These are phyloP conservation scores for Lathyrus oleraceus DNA, from an alignment of 306 rosid species.

Conservation along the genomic window DNA sequence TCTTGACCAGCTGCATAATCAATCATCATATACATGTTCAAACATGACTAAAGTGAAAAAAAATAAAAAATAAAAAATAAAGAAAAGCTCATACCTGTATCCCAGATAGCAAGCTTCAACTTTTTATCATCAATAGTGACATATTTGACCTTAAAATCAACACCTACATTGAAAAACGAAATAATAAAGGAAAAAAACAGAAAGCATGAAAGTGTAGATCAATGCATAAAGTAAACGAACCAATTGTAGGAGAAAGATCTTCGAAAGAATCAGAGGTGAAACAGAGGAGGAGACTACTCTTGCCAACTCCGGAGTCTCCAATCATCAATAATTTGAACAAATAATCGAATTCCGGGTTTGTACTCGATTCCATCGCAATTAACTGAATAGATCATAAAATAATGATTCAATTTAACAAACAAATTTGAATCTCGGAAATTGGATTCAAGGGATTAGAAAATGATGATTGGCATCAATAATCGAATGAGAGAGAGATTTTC, in stretches of 20 bases:
- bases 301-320: constrained; percentile 95
- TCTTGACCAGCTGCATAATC: constrained; percentile 89
- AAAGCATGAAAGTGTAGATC: not conserved
- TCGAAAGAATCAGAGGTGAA: constrained; percentile 78
- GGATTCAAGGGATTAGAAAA: constrained; percentile 6
- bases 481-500: not conserved
- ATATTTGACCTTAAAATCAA: constrained; percentile 82
- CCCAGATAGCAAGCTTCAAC: constrained; percentile 90
- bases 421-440: not conserved
- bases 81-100: constrained; percentile 56
- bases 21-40: constrained; percentile 21
- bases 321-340: constrained; percentile 89
- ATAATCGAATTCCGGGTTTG: constrained; percentile 77
- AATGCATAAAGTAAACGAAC: constrained; percentile 26
- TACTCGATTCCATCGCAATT: constrained; percentile 60
- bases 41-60: not conserved
- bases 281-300: constrained; percentile 90
- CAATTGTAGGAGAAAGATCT: constrained; percentile 92
- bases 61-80: constrained; percentile 13
- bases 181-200: not conserved
- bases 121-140: constrained; percentile 59
- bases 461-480: not conserved
- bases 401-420: constrained; percentile 1
- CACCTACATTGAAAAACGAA: constrained; percentile 49
- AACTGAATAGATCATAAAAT: constrained; percentile 31